Evolutionary conservation across 768 basidiomycete genomes (phyloP).

Genomic region (Tulasnella sp.): DNA sequence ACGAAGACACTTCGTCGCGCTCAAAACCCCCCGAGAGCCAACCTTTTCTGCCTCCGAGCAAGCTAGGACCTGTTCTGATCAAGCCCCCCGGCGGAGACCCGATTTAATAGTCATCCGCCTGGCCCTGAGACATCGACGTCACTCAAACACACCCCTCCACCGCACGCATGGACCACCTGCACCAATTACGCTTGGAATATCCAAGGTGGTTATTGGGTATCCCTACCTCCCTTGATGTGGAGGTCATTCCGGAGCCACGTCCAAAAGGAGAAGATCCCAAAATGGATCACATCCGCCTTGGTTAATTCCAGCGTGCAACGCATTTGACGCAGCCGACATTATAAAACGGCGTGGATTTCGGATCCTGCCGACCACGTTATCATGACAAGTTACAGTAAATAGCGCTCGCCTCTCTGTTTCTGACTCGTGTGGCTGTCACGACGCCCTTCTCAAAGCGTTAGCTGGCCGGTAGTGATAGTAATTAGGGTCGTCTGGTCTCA

Average conservation of each 20-base stretch:
- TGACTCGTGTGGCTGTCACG: not conserved
- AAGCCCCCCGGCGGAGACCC: not conserved
- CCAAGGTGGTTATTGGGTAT: not conserved
- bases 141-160: constrained; percentile 1
- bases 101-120: not conserved
- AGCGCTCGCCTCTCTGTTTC: not conserved
- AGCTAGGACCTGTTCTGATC: not conserved
- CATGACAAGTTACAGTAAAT: too few relatives aligned
- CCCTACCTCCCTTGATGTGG: not conserved
- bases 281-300: not conserved
- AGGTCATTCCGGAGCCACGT: not conserved
- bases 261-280: not conserved
- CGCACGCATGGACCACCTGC: not conserved
- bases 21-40: not conserved
- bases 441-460: not conserved
- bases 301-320: not conserved
- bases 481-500: not conserved
- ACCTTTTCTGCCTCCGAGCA: too few relatives aligned
- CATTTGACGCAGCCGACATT: too few relatives aligned
- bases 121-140: constrained; percentile 14
- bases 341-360: not conserved
- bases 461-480: too few relatives aligned
- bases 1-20: not conserved
- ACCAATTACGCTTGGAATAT: constrained; percentile 5
- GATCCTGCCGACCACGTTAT: not conserved